These are phyloP conservation scores for Jatropha podagrica DNA, from an alignment of 441 rosid genomes.

Conservation along the genomic window DNA sequence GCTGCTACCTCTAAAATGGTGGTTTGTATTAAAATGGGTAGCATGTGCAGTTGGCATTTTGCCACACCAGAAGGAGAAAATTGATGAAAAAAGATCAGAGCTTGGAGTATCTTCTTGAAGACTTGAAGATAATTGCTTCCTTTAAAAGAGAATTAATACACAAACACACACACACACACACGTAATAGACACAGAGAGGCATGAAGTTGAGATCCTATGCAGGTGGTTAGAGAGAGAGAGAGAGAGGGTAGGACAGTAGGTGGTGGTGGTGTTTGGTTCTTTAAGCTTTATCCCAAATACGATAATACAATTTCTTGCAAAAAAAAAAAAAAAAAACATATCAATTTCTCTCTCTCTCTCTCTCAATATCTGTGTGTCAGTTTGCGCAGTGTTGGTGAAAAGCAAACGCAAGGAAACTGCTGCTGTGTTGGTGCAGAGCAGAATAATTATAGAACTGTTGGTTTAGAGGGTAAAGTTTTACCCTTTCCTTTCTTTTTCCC, in stretches of 20 bases:
- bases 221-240: background rate
- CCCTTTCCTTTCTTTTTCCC: too few species aligned
- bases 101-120: background rate
- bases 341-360: constrained; percentile 14
- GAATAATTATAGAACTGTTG: constrained; percentile 8
- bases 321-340: background rate
- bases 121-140: constrained; percentile 11
- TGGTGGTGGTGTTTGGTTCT: background rate
- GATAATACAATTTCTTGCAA: too few species aligned
- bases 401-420: constrained; percentile 28
- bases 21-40: constrained; percentile 15
- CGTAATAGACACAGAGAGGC: background rate
- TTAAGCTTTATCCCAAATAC: background rate
- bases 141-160: background rate
- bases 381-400: constrained; percentile 32
- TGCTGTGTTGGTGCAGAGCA: constrained; percentile 22
- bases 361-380: constrained; percentile 32
- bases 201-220: background rate
- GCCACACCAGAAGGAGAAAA: background rate
- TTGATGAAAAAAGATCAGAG: background rate
- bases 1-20: constrained; percentile 19
- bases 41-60: constrained; percentile 23
- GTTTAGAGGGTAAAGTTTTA: background rate
- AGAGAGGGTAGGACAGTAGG: background rate
- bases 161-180: too few species aligned